A percentile compares a stretch with the other conserved stretches of the same genome.
Evolutionary conservation across 257 asterid species (phyloP).

Genomic region (Salvia miltiorrhiza): DNA sequence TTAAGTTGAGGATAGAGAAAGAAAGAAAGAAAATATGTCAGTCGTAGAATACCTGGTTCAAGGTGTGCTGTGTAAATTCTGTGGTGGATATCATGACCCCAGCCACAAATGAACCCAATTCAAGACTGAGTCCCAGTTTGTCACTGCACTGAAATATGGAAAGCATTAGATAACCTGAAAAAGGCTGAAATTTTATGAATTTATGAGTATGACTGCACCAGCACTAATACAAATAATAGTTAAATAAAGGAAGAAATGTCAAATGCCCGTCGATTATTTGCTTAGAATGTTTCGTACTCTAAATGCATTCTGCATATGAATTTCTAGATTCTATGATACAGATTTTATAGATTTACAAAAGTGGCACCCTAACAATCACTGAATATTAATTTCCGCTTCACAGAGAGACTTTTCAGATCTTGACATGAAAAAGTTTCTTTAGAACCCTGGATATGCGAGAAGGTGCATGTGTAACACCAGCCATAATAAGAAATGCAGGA

Average conservation of each 20-base stretch:
- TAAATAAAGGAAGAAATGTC: slow-evolving; percentile 10
- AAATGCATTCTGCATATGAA: not conserved
- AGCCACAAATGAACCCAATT: slow-evolving; percentile 89
- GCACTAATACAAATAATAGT: not conserved
- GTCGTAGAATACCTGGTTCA: slow-evolving; percentile 58
- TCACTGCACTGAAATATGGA: slow-evolving; percentile 85
- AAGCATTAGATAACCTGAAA: slow-evolving; percentile 14
- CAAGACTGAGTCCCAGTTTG: slow-evolving; percentile 94
- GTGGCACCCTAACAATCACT: not conserved
- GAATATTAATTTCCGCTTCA: not conserved
- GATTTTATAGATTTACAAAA: not conserved
- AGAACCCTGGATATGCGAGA: not conserved
- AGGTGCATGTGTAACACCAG: not conserved
- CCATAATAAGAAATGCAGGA: not conserved
- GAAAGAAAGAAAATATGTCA: not conserved
- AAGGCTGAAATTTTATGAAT: slow-evolving; percentile 3
- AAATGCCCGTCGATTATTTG: not conserved
- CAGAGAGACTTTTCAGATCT: not conserved
- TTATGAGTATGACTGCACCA: not conserved
- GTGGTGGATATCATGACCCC: slow-evolving; percentile 95
- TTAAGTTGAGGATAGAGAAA: not conserved
- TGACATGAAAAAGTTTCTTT: not conserved
- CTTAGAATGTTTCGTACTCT: not conserved
- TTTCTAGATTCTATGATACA: not conserved
- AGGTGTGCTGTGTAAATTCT: slow-evolving; percentile 79